Base-by-base conservation (phyloP, 169 alveolate species). In the Plasmodium chabaudi region DNA sequence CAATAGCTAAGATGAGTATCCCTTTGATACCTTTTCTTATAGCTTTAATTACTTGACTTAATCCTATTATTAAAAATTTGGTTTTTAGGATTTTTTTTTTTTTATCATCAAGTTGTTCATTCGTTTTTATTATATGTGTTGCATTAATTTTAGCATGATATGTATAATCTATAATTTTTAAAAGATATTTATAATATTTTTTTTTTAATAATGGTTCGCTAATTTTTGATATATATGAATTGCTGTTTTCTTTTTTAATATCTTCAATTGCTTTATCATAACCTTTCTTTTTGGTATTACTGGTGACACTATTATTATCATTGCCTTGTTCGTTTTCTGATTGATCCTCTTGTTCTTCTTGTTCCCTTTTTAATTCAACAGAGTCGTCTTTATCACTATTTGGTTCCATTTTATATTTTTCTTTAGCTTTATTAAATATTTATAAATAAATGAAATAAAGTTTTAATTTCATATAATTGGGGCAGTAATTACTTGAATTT, bases 41-140 rank as follows among this genome's bases (percentile, higher is more conserved):
- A 57, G 98, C 97, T 88, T 98, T 98, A 34, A 98, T 97, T 12
- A 98, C 99, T 89, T 98, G 99, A 68, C 94, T 97, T 17, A 98
- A 99, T 59, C 99, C 99, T 59, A 75, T 75, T 10, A 59, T 74
- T 34, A 75, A 13, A 27, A 75, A 75, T 15, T 75, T 59, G 19
- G 57, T 75, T 75, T 75, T 75, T 55, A 75, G 46, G 47, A 75
- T 61, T 75, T 75, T 75, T 75, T 75, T 46, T 44, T 46, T 75
- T 55, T 67, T 25, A 19, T 75, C 88, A 3, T 75, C 75, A 15
- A 75, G 27, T 6, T 61, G 25, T 39, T 19, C 69, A 75, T 75
- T 75, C 9, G 88, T 75, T 61, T 75, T 75, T 75, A 75, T 61
- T 1, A 75, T 44, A 7, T 75, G 88, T 46, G 64, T 23, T 49